phyloP scores from a whole-genome alignment of 805 yeast genomes.

The Dipodascus geniculatus region DNA sequence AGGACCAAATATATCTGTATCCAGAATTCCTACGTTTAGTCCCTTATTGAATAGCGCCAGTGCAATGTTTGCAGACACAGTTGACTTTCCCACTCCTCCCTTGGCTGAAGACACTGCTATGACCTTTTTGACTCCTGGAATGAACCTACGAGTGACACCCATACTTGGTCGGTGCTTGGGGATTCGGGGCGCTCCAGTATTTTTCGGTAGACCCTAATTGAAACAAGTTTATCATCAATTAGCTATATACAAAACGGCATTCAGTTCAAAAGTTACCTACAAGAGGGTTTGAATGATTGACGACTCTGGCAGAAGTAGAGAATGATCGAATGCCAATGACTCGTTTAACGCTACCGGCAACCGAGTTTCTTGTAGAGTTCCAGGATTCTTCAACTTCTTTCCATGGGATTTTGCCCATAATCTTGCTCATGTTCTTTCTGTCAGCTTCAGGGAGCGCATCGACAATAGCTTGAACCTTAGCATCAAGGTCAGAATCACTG shows the following conservation, averaged over 20 bases:
- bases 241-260: background rate
- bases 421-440: constrained; percentile 12
- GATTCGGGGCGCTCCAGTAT: constrained; percentile 2
- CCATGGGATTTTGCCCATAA: constrained; percentile 18
- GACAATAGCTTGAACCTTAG: constrained; percentile 20
- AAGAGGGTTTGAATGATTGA: constrained; percentile 40
- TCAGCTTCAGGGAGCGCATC: constrained; percentile 10
- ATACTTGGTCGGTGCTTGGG: constrained; percentile 45
- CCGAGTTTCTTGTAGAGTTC: constrained; percentile 21
- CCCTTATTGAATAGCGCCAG: constrained; percentile 44
- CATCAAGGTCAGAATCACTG: constrained; percentile 32
- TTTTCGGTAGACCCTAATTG: background rate
- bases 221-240: constrained; percentile 1
- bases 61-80: constrained; percentile 58
- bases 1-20: constrained; percentile 80
- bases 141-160: constrained; percentile 28
- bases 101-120: constrained; percentile 64
- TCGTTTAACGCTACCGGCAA: constrained; percentile 17
- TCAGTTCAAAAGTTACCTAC: constrained; percentile 27
- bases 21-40: constrained; percentile 54
- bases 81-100: constrained; percentile 77
- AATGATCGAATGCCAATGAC: constrained; percentile 16
- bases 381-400: constrained; percentile 21
- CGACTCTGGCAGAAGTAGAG: constrained; percentile 15
- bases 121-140: constrained; percentile 51